Conservation (phyloP, 306 rosid genomes). For the Rubus idaeus region DNA sequence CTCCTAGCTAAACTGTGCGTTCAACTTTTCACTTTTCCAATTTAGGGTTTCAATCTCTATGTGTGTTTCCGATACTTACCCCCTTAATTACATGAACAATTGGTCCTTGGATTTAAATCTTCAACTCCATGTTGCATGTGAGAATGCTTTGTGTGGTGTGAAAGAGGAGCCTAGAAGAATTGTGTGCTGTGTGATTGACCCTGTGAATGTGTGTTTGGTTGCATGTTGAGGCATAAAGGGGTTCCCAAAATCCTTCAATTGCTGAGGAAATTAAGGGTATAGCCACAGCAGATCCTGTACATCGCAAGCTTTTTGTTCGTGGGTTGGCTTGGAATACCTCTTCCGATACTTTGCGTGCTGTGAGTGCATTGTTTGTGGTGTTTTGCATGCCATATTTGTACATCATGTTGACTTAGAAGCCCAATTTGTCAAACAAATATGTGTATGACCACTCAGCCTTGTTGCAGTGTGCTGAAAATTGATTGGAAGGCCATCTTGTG, state of each 20-base stretch:
- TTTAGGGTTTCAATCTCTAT: not conserved
- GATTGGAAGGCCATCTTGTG: too few relatives aligned
- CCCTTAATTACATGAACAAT: not conserved
- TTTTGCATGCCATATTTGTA: constrained; percentile 35
- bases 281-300: constrained; percentile 38
- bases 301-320: constrained; percentile 92
- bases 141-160: not conserved
- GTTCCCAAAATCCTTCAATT: constrained; percentile 46
- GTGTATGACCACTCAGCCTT: not conserved
- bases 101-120: not conserved
- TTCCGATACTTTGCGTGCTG: constrained; percentile 59
- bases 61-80: not conserved
- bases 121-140: constrained; percentile 30
- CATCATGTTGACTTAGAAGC: not conserved
- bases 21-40: not conserved
- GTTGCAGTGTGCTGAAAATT: not conserved
- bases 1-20: constrained; percentile 74
- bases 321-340: constrained; percentile 82
- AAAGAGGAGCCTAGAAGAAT: not conserved
- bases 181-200: constrained; percentile 82
- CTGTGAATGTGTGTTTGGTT: constrained; percentile 87
- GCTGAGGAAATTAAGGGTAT: constrained; percentile 34
- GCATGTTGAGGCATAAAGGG: constrained; percentile 56
- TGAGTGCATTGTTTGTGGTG: constrained; percentile 44
- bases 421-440: not conserved